Percentiles rank a stretch among this genome's conserved stretches.
These are phyloP conservation scores for Trypanosoma cruzi DNA, from an alignment of 208 protist genomes.

Conservation along the genomic window DNA sequence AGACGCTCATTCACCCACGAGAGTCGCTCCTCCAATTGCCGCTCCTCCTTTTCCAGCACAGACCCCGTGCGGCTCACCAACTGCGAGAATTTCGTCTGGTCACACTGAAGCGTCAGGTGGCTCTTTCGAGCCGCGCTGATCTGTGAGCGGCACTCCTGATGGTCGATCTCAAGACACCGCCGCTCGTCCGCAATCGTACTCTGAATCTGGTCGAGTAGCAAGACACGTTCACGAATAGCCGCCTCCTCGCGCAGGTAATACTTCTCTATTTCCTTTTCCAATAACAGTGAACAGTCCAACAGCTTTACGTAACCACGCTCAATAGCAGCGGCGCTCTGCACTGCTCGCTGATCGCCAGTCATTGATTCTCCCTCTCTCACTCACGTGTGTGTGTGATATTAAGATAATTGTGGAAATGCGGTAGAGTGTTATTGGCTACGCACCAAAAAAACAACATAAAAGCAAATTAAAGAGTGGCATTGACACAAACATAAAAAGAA, in stretches of 20 bases:
- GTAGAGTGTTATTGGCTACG: not conserved
- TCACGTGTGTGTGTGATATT: too few relatives aligned
- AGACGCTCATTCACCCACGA: constrained; percentile 38
- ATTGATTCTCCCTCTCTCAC: constrained; percentile 8
- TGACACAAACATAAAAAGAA: not conserved
- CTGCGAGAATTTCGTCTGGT: constrained; percentile 51
- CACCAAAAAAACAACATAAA: not conserved
- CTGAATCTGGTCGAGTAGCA: constrained; percentile 78
- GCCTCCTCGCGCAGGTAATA: constrained; percentile 81
- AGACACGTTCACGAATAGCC: constrained; percentile 78
- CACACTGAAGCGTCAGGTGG: constrained; percentile 38
- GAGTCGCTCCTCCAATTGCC: constrained; percentile 45
- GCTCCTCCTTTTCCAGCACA: constrained; percentile 56
- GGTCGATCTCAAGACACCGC: constrained; percentile 77
- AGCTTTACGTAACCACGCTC: constrained; percentile 42
- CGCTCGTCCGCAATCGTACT: constrained; percentile 82
- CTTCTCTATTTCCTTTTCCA: constrained; percentile 77
- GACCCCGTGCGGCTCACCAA: constrained; percentile 36
- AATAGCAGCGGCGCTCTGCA: constrained; percentile 10
- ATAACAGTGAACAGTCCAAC: constrained; percentile 27
- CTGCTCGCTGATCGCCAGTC: constrained; percentile 11
- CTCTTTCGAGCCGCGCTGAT: constrained; percentile 69
- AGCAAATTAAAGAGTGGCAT: not conserved
- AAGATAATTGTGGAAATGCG: not conserved
- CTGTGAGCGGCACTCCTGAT: constrained; percentile 83